phyloP scores from a whole-genome alignment of 768 basidiomycete genomes.

The Kwoniella sp. region DNA sequence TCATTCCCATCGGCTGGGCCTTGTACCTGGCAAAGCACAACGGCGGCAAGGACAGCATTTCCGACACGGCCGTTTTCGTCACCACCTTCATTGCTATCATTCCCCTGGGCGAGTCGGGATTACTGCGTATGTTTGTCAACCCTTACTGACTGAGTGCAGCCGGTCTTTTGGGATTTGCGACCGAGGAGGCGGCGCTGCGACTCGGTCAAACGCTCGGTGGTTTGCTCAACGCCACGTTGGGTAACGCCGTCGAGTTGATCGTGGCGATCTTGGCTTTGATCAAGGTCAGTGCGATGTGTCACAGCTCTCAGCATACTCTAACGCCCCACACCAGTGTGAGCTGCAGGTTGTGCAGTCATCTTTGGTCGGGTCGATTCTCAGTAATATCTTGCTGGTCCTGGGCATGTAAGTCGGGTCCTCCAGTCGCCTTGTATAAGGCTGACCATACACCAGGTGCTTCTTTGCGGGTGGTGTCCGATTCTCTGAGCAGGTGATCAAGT shows the following conservation, averaged over 20 bases:
- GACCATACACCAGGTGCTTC: constrained; percentile 43
- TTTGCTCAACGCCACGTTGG: constrained; percentile 57
- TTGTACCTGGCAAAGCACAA: constrained; percentile 54
- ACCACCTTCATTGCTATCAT: constrained; percentile 57
- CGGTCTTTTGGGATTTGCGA: constrained; percentile 57
- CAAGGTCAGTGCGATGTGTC: constrained; percentile 26
- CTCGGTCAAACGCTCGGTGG: constrained; percentile 56
- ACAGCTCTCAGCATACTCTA: background rate
- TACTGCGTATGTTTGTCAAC: background rate
- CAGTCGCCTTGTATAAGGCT: background rate
- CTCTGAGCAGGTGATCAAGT: constrained; percentile 57
- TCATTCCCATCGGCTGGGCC: constrained; percentile 57
- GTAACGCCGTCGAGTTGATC: constrained; percentile 59
- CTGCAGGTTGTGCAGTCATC: constrained; percentile 58
- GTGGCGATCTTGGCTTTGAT: constrained; percentile 50
- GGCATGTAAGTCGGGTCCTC: constrained; percentile 44
- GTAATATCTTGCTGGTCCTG: constrained; percentile 52
- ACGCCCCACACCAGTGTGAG: constrained; percentile 51
- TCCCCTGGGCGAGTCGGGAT: constrained; percentile 50
- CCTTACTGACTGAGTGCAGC: constrained; percentile 34
- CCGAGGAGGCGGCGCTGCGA: constrained; percentile 57
- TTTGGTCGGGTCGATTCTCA: constrained; percentile 57
- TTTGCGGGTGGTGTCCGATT: constrained; percentile 55
- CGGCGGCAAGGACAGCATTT: constrained; percentile 38
- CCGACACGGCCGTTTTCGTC: constrained; percentile 55